phyloP scores from a whole-genome alignment of 768 basidiomycete genomes.

The Termitomyces titanicus region DNA sequence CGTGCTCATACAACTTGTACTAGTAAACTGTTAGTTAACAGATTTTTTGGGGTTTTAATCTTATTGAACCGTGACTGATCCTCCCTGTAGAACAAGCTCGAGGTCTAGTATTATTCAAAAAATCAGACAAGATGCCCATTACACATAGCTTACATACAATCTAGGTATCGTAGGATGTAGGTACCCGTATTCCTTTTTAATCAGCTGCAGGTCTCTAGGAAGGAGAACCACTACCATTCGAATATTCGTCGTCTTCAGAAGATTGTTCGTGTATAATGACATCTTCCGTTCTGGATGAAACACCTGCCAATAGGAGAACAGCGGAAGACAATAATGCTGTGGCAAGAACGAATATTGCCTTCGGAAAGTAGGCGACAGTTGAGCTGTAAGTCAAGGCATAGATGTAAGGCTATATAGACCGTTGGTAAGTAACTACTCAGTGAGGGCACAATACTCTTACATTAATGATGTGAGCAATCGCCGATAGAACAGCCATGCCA shows the following conservation, averaged over 20 bases:
- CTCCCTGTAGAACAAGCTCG: too few species aligned
- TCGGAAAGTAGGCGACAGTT: constrained; percentile 62
- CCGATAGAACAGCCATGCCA: constrained; percentile 65
- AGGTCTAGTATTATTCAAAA: too few species aligned
- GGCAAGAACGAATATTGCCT: constrained; percentile 64
- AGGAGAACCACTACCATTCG: neutral
- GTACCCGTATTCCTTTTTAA: neutral
- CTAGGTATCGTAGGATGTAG: neutral
- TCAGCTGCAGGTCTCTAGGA: too few species aligned
- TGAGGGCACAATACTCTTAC: constrained; percentile 23
- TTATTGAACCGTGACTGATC: too few species aligned
- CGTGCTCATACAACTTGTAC: too few species aligned
- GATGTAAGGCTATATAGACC: constrained; percentile 55
- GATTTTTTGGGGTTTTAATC: too few species aligned
- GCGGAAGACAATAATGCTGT: constrained; percentile 49
- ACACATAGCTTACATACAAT: neutral
- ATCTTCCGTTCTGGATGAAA: constrained; percentile 21
- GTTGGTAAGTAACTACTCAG: neutral
- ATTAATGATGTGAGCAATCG: constrained; percentile 61
- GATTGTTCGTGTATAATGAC: constrained; percentile 8
- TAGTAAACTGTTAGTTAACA: too few species aligned
- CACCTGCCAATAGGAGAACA: constrained; percentile 41
- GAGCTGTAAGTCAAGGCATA: constrained; percentile 65
- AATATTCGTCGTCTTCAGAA: constrained; percentile 5
- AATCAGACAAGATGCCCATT: neutral